phyloP scores from a whole-genome alignment of 2,329 filamentous ascomycete species.

The Leptographium flavum region DNA sequence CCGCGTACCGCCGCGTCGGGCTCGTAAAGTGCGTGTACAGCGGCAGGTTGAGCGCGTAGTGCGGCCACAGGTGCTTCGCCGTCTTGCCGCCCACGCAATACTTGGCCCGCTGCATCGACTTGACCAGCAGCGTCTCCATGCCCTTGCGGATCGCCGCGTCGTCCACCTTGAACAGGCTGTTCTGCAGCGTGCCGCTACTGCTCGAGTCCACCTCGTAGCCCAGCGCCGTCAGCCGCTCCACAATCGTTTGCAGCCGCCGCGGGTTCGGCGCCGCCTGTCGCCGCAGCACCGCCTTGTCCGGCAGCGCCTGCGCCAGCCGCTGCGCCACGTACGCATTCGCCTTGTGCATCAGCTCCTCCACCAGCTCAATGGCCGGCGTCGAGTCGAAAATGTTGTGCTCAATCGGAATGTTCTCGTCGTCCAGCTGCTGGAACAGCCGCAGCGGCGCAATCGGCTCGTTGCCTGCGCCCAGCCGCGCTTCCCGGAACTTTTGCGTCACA shows the following conservation, averaged over 20 bases:
- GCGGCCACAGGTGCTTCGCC: constrained; percentile 61
- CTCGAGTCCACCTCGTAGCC: constrained; percentile 81
- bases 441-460: constrained; percentile 70
- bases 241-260: constrained; percentile 78
- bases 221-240: constrained; percentile 81
- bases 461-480: constrained; percentile 69
- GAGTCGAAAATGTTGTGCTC: constrained; percentile 94
- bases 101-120: constrained; percentile 92
- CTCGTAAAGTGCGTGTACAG: constrained; percentile 97
- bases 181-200: constrained; percentile 83
- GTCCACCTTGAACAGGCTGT: constrained; percentile 86
- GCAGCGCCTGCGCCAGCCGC: constrained; percentile 62
- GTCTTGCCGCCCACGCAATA: constrained; percentile 81
- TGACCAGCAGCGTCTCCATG: constrained; percentile 91
- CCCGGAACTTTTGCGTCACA: constrained; percentile 80
- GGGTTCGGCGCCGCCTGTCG: constrained; percentile 75
- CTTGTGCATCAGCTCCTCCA: constrained; percentile 91
- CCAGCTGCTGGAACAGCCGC: constrained; percentile 80
- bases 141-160: constrained; percentile 85
- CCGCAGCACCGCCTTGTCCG: constrained; percentile 85
- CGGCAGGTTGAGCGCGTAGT: constrained; percentile 86
- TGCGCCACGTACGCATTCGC: constrained; percentile 82
- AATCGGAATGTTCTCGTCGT: constrained; percentile 95
- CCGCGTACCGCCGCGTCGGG: constrained; percentile 85
- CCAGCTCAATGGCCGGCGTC: constrained; percentile 75